phyloP scores from a whole-genome alignment of 805 yeast species.

The Candida jianshihensis region DNA sequence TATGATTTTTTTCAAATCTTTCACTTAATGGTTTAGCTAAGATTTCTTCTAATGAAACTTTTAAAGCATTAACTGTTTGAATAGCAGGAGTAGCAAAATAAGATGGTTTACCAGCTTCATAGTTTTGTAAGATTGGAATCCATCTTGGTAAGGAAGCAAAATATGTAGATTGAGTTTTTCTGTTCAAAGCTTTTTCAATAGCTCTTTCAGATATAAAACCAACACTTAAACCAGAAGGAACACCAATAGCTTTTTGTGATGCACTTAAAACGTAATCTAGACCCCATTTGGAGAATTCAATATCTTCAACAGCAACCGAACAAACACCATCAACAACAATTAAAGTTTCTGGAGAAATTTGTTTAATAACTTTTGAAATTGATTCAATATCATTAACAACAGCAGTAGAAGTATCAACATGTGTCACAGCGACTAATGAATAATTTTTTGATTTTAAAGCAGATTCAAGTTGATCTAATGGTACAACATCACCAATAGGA shows the following conservation, averaged over 20 bases:
- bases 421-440: slow-evolving; percentile 76
- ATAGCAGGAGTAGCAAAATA: slow-evolving; percentile 98
- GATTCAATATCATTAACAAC: slow-evolving; percentile 68
- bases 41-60: slow-evolving; percentile 68
- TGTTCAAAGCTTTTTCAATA: slow-evolving; percentile 46
- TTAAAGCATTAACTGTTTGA: slow-evolving; percentile 76
- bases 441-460: slow-evolving; percentile 48
- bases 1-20: slow-evolving; percentile 57
- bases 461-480: slow-evolving; percentile 45
- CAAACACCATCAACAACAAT: slow-evolving; percentile 92
- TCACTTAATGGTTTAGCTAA: slow-evolving; percentile 46
- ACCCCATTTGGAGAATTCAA: slow-evolving; percentile 85
- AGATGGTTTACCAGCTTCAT: slow-evolving; percentile 73
- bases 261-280: slow-evolving; percentile 85
- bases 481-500: slow-evolving; percentile 64
- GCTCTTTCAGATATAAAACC: slow-evolving; percentile 74
- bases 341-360: slow-evolving; percentile 70
- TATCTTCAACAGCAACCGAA: slow-evolving; percentile 82
- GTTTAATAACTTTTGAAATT: slow-evolving; percentile 54
- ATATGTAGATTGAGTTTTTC: slow-evolving; percentile 38
- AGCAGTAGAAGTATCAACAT: slow-evolving; percentile 96
- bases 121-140: slow-evolving; percentile 83
- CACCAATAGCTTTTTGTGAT: slow-evolving; percentile 93
- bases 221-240: slow-evolving; percentile 86
- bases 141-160: slow-evolving; percentile 75